Evolutionary conservation across 306 rosid genomes (phyloP).

Genomic region (Medicago lupulina): DNA sequence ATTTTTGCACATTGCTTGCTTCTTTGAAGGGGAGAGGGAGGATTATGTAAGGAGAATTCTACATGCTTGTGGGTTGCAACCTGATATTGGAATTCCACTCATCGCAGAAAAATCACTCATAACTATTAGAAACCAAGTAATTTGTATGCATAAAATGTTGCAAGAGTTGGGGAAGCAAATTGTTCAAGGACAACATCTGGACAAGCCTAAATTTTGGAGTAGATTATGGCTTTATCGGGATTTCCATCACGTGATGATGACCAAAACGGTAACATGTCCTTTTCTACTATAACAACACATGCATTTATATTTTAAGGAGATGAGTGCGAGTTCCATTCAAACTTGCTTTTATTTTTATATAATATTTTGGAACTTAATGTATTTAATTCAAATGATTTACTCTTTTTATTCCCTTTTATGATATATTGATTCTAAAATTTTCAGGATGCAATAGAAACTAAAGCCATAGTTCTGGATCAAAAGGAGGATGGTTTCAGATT

Average conservation of each 20-base stretch:
- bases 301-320: background rate
- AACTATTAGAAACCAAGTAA: background rate
- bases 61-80: background rate
- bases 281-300: background rate
- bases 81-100: constrained; percentile 11
- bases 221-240: constrained; percentile 13
- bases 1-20: constrained; percentile 19
- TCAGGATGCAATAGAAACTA: background rate
- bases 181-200: background rate
- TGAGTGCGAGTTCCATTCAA: background rate
- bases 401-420: background rate
- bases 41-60: constrained; percentile 9
- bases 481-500: background rate
- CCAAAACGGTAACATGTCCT: background rate
- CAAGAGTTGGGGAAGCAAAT: background rate
- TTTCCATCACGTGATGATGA: background rate
- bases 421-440: background rate
- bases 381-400: background rate
- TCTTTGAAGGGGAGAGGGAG: constrained; percentile 23
- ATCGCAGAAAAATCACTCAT: constrained; percentile 20
- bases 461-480: constrained; percentile 37
- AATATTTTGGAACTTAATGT: background rate
- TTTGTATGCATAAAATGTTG: constrained; percentile 17
- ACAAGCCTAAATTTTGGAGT: background rate
- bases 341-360: background rate